Conservation (phyloP, 352 stramenopile genomes). For the Phytopythium litorale region DNA sequence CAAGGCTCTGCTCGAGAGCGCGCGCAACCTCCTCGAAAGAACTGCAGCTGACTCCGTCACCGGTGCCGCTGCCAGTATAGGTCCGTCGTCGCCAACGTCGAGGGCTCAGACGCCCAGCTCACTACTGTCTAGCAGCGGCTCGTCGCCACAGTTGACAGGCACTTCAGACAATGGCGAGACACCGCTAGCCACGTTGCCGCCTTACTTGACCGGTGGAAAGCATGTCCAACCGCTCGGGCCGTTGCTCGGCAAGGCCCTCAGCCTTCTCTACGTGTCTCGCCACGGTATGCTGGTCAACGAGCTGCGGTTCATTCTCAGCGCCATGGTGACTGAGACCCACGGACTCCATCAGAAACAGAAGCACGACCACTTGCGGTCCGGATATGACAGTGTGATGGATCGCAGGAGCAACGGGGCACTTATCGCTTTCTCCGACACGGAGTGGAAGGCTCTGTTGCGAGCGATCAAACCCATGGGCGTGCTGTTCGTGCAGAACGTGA, state of each 20-base stretch:
- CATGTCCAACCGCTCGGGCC: constrained; percentile 49
- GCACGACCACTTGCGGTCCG: constrained; percentile 13
- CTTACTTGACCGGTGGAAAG: constrained; percentile 45
- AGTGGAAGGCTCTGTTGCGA: constrained; percentile 72
- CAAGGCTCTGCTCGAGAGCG: not conserved
- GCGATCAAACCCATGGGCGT: constrained; percentile 68
- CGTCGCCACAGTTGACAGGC: not conserved
- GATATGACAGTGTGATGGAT: constrained; percentile 12
- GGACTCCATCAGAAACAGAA: constrained; percentile 11
- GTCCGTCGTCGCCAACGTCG: not conserved
- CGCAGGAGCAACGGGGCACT: constrained; percentile 12
- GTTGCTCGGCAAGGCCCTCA: constrained; percentile 75
- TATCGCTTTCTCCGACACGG: constrained; percentile 56
- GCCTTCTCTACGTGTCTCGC: constrained; percentile 85
- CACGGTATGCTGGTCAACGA: constrained; percentile 89
- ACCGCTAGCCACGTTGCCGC: not conserved
- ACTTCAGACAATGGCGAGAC: not conserved
- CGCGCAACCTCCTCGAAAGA: not conserved
- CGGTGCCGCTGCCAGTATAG: not conserved
- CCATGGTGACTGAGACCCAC: constrained; percentile 42
- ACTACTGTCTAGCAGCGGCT: not conserved
- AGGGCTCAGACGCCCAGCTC: not conserved
- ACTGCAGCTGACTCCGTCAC: not conserved
- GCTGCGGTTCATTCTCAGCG: constrained; percentile 73
- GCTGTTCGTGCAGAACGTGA: constrained; percentile 80